Evolutionary conservation across 108 stramenopile species (phyloP).

Genomic region (Nannochloropsis oceanica): DNA sequence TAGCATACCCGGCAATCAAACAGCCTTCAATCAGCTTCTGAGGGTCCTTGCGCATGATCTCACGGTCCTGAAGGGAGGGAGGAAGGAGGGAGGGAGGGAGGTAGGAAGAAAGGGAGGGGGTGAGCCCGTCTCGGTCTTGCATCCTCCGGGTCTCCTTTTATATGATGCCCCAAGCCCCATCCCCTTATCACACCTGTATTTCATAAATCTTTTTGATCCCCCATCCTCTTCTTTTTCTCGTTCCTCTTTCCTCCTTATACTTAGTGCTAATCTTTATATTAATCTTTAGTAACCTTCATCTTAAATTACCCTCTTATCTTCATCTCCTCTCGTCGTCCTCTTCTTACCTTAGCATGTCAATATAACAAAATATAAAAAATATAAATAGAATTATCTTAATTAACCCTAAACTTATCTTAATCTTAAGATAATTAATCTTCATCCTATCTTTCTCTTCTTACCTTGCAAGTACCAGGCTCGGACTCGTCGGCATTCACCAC

Average conservation of each 20-base stretch:
- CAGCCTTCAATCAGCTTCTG: constrained; percentile 99
- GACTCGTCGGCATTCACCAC: constrained; percentile 99
- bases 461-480: constrained; percentile 99
- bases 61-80: constrained; percentile 56
- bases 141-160: no score
- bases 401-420: not conserved
- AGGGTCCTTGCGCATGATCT: constrained; percentile 99
- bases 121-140: no score
- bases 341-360: not conserved
- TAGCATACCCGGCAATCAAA: constrained; percentile 92
- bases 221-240: no score
- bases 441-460: no score
- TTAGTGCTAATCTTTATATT: no score
- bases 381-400: not conserved
- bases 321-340: not conserved
- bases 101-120: not conserved
- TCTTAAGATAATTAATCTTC: not conserved
- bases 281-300: not conserved
- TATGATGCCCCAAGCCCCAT: no score
- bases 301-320: not conserved
- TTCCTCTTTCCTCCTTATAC: no score
- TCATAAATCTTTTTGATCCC: no score
- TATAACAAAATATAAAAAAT: not conserved
- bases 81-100: not conserved
- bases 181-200: no score